Conservation (phyloP, 2,329 filamentous ascomycete genomes). For the Fusarium sp. region DNA sequence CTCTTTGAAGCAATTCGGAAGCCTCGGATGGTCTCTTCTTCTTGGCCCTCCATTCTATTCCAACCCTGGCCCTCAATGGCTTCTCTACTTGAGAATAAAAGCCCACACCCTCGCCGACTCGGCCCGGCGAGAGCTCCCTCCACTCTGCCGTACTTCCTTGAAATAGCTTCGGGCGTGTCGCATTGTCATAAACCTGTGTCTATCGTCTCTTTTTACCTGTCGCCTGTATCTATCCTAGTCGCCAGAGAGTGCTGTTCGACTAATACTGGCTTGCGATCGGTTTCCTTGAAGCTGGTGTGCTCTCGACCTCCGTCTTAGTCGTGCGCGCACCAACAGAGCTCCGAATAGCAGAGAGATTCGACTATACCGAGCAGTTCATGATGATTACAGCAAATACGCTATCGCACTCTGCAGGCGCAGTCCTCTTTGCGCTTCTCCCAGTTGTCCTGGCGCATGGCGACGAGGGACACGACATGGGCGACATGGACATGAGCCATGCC, state of each 20-base stretch:
- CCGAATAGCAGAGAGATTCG: neutral
- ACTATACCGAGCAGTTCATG: neutral
- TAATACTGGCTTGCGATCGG: neutral
- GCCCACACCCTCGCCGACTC: slow-evolving; percentile 1
- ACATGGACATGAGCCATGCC: slow-evolving; percentile 15
- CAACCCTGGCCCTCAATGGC: slow-evolving; percentile 16
- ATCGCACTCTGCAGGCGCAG: neutral
- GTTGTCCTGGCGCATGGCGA: slow-evolving; percentile 36
- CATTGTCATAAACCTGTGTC: slow-evolving; percentile 3
- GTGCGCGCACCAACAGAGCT: neutral
- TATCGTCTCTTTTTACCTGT: neutral
- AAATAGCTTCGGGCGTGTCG: slow-evolving; percentile 24
- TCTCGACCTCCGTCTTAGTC: neutral
- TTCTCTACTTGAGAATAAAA: slow-evolving; percentile 15
- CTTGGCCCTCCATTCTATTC: slow-evolving; percentile 18
- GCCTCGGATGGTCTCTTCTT: slow-evolving; percentile 31
- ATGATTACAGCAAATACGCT: slow-evolving; percentile 9
- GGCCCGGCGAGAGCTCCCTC: slow-evolving; percentile 4
- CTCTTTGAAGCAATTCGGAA: slow-evolving; percentile 46
- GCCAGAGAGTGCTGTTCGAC: neutral
- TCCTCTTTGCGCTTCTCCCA: slow-evolving; percentile 32
- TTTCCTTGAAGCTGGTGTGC: neutral
- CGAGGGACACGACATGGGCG: slow-evolving; percentile 16
- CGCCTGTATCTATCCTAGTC: neutral
- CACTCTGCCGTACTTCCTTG: slow-evolving; percentile 24